Conservation (phyloP, 2,329 filamentous ascomycete species). For the Fusarium sp. region DNA sequence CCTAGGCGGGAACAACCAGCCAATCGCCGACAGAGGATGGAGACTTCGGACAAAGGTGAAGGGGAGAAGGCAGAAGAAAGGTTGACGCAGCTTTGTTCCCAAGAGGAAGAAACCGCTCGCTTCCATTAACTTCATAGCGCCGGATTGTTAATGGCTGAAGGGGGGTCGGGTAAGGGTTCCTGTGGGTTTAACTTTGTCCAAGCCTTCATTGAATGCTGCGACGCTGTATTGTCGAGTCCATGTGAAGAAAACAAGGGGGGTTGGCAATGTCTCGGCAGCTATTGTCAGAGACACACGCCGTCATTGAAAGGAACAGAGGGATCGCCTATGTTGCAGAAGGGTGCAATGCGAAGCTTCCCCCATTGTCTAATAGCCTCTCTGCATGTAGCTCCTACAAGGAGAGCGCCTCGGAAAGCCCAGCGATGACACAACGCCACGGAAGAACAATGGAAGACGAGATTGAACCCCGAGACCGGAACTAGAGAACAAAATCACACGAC, state of each 20-base stretch:
- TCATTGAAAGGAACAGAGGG: conserved; percentile 10
- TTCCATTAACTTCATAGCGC: conserved; percentile 9
- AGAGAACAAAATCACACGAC: conserved; percentile 3
- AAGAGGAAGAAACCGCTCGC: neutral
- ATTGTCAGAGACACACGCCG: neutral
- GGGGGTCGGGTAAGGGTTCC: conserved; percentile 5
- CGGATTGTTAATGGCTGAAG: conserved; percentile 6
- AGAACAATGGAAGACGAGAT: neutral
- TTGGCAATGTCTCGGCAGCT: neutral
- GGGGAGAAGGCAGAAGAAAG: conserved; percentile 20
- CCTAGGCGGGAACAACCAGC: conserved; percentile 9
- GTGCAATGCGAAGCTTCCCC: neutral
- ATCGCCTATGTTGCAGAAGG: neutral
- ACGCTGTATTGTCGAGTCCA: neutral
- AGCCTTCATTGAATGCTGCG: conserved; percentile 4
- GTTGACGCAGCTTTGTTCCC: conserved; percentile 15
- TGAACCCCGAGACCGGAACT: conserved; percentile 28
- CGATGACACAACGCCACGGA: neutral
- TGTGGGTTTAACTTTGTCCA: conserved; percentile 25
- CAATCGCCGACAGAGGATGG: conserved; percentile 29
- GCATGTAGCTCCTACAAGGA: neutral
- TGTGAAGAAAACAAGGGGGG: neutral
- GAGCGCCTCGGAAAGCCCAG: neutral
- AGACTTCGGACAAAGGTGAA: conserved; percentile 9
- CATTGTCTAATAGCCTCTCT: neutral